Base-by-base conservation (phyloP, 1,284 basidiomycete genomes). In the Boletus coffeatus region DNA sequence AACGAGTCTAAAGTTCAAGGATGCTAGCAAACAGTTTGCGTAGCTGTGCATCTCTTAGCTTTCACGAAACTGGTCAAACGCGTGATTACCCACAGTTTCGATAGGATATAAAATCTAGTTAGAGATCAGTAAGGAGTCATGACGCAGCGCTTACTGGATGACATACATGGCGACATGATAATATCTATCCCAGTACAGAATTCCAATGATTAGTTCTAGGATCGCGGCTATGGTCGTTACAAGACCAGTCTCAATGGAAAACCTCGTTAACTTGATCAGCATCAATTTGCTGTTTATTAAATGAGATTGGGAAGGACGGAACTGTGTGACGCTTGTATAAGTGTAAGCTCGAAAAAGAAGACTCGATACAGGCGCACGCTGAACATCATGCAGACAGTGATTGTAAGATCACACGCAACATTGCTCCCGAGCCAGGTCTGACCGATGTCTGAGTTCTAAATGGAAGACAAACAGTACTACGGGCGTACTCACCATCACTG, bases 1-100 rank as follows among this genome's bases (percentile, higher is more conserved):
- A 58, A 63, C 52, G 2, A 60, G 32, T n/a, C 59, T 60, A 6
- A 61, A 61, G 41, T 67, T 65, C 53, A 67, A 21, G 4, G 57
- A 39, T 6, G 62, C 64, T 14, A 67, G 25, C 39, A 66, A 16
- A 55, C 60, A 66, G 32, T 66, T 67, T 53, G 64, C 66, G 57
- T 68, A 67, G 18, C 67, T 66, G n/a, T 46, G 37, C n/a, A 18
- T 34, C 7, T 34, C 16, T 61, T n/a, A 37, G 52, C 39, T 48
- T 10, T 18, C 14, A 13, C 1, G 16, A 52, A 57, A 16, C 11
- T 57, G 18, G 9, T 57, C 21, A 13, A 57, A 57, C 1, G 16
- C 5, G 11, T 14, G 13, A 32, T 9, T 4, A 57, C 61, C 29
- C 25, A 66, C 65, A 68, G 59, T 53, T 68, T 67, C 16, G 67